phyloP scores from a whole-genome alignment of 805 yeast species.

The Geotrichum ghanense region DNA sequence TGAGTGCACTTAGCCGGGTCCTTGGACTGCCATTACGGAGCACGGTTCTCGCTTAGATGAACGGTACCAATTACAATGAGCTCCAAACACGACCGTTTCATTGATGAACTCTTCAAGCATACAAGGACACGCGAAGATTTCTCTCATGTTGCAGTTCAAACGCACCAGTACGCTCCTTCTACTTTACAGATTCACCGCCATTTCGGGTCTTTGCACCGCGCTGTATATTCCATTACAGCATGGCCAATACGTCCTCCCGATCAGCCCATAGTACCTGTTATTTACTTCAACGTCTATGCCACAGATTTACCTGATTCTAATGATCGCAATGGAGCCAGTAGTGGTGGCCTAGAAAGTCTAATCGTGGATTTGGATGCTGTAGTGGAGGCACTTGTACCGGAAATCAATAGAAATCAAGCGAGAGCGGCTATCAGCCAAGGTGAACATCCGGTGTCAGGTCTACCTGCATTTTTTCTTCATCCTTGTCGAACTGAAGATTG shows the following conservation, averaged over 20 bases:
- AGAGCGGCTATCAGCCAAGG: not conserved
- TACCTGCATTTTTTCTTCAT: constrained; percentile 8
- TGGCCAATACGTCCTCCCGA: not conserved
- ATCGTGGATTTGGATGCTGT: not conserved
- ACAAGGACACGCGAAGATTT: not conserved
- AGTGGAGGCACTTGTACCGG: not conserved
- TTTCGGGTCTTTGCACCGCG: not conserved
- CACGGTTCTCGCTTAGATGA: not conserved
- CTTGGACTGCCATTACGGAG: not conserved
- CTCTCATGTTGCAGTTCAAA: not conserved
- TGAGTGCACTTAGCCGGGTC: not conserved
- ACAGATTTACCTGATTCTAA: not conserved
- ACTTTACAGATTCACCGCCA: too few relatives aligned
- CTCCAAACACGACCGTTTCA: not conserved
- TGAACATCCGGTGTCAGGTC: constrained; percentile 7
- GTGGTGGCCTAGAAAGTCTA: too few relatives aligned
- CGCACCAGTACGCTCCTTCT: too few relatives aligned
- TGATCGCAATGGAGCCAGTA: not conserved
- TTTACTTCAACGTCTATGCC: not conserved
- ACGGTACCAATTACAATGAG: not conserved
- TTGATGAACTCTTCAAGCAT: not conserved
- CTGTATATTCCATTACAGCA: not conserved
- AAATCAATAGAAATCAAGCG: not conserved
- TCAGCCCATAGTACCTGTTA: not conserved
- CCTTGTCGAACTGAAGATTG: constrained; percentile 8